phyloP scores from a whole-genome alignment of 768 basidiomycete genomes.

The Collybiopsis luxurians region DNA sequence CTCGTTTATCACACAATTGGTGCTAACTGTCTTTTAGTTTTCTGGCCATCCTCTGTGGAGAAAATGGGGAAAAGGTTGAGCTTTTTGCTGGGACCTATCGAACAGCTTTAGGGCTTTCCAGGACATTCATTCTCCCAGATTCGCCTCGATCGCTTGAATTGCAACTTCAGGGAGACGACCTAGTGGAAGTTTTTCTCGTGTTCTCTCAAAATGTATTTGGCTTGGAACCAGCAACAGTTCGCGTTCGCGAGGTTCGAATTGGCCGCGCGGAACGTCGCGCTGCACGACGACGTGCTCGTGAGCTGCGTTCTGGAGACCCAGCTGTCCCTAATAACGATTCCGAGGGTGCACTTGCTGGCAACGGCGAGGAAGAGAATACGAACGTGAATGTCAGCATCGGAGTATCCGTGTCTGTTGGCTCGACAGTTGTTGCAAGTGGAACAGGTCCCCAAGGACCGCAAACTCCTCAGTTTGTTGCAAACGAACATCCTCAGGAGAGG shows the following conservation, averaged over 20 bases:
- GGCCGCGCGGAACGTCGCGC: conserved; percentile 86
- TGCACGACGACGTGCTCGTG: conserved; percentile 75
- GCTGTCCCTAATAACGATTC: conserved; percentile 37
- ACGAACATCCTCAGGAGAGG: conserved; percentile 35
- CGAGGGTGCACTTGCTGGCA: conserved; percentile 42
- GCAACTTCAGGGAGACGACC: conserved; percentile 87
- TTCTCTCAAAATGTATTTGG: conserved; percentile 93
- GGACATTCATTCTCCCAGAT: conserved; percentile 90
- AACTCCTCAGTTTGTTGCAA: conserved; percentile 39
- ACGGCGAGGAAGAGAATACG: conserved; percentile 31
- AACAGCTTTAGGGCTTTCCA: conserved; percentile 86
- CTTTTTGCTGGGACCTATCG: conserved; percentile 89
- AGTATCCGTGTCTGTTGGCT: conserved; percentile 48
- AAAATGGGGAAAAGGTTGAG: conserved; percentile 91
- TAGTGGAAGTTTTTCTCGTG: conserved; percentile 89
- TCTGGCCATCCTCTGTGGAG: conserved; percentile 89
- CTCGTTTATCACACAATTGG: neutral
- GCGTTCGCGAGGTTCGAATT: conserved; percentile 91
- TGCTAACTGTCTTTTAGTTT: conserved; percentile 48
- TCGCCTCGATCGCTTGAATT: conserved; percentile 86
- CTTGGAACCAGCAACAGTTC: conserved; percentile 87
- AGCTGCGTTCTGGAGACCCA: conserved; percentile 51
- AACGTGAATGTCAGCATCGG: conserved; percentile 64
- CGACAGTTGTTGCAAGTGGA: conserved; percentile 32
- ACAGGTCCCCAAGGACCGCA: conserved; percentile 27